Conservation (phyloP, 2,329 filamentous ascomycete genomes). For the Aspergillus sp. region DNA sequence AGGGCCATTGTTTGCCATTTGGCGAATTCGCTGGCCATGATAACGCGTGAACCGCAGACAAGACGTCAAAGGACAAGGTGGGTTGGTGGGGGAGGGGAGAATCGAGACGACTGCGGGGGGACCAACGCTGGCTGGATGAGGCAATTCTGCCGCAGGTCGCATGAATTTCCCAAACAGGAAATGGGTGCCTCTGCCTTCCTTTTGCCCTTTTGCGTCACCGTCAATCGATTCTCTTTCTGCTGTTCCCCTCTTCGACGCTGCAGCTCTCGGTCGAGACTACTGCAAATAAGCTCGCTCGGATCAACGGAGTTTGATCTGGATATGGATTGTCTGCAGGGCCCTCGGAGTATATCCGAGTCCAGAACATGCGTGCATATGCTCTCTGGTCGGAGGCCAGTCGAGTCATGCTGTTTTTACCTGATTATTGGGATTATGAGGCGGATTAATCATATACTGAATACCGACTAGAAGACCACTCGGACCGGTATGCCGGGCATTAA, state of each 20-base stretch:
- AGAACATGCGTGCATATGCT: no score
- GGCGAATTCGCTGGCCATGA: background rate
- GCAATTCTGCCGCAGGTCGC: slow-evolving; percentile 4
- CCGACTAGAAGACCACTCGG: no score
- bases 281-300: background rate
- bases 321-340: no score
- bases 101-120: background rate
- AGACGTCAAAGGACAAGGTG: background rate
- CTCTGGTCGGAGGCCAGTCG: no score
- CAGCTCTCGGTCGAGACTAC: background rate
- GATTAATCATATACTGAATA: no score
- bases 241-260: background rate
- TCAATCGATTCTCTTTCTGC: background rate
- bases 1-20: background rate
- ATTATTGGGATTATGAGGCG: no score
- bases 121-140: background rate
- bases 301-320: background rate
- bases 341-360: background rate
- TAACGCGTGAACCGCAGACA: background rate
- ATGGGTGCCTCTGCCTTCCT: background rate
- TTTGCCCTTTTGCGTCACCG: background rate
- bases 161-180: background rate
- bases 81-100: background rate
- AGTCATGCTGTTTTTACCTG: no score
- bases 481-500: no score